phyloP scores from a whole-genome alignment of 345 rosid genomes.

The Eucalyptus sp. region DNA sequence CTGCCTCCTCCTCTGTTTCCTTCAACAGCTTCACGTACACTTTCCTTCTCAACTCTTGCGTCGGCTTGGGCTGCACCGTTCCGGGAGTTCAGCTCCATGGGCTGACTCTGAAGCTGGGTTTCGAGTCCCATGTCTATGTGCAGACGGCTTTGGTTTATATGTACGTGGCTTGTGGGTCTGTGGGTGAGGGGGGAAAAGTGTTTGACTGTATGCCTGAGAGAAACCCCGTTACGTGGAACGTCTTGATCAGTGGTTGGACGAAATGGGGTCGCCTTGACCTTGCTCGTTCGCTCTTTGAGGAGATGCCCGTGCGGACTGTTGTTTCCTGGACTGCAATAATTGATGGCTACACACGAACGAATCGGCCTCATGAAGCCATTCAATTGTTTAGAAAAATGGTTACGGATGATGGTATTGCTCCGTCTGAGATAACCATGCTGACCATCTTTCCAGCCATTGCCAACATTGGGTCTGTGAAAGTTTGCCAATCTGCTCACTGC shows the following conservation, averaged over 20 bases:
- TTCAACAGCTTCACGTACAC: conserved; percentile 18
- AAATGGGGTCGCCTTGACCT: conserved; percentile 44
- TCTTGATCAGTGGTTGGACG: conserved; percentile 59
- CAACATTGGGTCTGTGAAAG: conserved; percentile 24
- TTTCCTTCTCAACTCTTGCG: conserved; percentile 6
- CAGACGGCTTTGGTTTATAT: conserved; percentile 48
- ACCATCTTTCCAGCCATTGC: conserved; percentile 60
- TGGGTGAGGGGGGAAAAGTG: conserved; percentile 18
- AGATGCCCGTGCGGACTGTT: conserved; percentile 50
- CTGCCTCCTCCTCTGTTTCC: neutral
- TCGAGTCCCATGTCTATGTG: conserved; percentile 48
- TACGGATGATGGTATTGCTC: conserved; percentile 27
- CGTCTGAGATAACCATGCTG: conserved; percentile 54
- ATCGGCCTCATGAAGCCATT: conserved; percentile 37
- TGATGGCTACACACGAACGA: conserved; percentile 57
- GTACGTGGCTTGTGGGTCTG: conserved; percentile 20
- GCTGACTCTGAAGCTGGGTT: conserved; percentile 48
- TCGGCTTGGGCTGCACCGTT: neutral
- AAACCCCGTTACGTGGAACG: conserved; percentile 71
- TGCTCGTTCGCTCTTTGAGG: conserved; percentile 46
- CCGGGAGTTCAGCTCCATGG: conserved; percentile 55
- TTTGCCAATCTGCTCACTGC: conserved; percentile 50
- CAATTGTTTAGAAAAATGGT: conserved; percentile 61
- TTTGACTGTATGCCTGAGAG: conserved; percentile 65
- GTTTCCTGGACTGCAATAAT: conserved; percentile 82